Base-by-base conservation (phyloP, 805 yeast genomes). In the Ogataea zsoltii region DNA sequence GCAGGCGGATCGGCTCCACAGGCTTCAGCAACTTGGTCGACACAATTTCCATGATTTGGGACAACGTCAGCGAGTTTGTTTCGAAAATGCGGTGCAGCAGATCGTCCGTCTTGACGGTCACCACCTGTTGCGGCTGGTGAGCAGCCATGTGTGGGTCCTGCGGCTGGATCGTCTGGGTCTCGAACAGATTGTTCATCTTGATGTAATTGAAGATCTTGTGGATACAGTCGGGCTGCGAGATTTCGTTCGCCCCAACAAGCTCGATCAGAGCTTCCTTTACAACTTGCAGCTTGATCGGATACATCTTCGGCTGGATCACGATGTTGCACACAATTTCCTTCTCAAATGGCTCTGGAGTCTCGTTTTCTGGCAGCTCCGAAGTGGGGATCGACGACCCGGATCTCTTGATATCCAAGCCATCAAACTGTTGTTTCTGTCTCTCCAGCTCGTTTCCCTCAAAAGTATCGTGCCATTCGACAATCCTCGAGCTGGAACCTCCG, bases 381-480 rank as follows among this genome's bases (percentile, higher is more conserved):
- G 44, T 29, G 5, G 66, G 64, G 29, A 66, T 51, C 16, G 69
- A 65, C 5, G 64, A 55, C 2, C 98, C 98, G 14, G 76, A 70
- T 57, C 99, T 80, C 58, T 85, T 85, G 45, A 94, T 79, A 61
- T 91, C 97, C 45, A 94, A 68, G 1, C 96, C 97, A 65, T 94
- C 98, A 62, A 92, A 92, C 42, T 82, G 71, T 46, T 63, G 67
- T 39, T 61, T 54, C 46, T 57, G 55, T 40, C 65, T 57, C 51
- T 67, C 66, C 11, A 52, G 40, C 35, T 65, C 65, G 39, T 62
- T 54, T 15, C 58, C 51, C 28, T 62, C 64, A 11, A 66, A 53
- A 47, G 82, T 85, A 54, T 85, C 91, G 65, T 90, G 91, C 99
- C 99, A 94, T 65, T 94, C 97, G 35, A 92, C 80, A 12, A 85